Conservation (phyloP, 305 asterid genomes). For the Salvia sclarea region DNA sequence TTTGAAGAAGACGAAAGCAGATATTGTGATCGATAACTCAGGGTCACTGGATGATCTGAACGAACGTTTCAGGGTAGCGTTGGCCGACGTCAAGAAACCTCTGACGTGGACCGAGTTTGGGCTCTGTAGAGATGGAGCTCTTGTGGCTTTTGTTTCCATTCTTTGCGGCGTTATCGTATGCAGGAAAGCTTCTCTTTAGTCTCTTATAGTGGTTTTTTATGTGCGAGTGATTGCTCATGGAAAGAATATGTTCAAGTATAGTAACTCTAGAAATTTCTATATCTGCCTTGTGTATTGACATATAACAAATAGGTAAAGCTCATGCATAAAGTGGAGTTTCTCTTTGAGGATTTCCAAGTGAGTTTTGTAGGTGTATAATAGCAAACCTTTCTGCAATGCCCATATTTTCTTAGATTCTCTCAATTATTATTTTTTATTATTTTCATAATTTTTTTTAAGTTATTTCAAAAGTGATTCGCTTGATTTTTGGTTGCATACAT, state of each 20-base stretch:
- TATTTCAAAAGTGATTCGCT: too few relatives aligned
- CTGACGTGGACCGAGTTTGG: constrained; percentile 82
- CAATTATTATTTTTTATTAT: too few relatives aligned
- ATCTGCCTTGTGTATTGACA: not conserved
- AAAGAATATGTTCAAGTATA: constrained; percentile 4
- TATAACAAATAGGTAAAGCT: too few relatives aligned
- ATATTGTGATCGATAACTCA: constrained; percentile 69
- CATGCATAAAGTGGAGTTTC: too few relatives aligned
- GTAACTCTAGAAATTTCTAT: not conserved
- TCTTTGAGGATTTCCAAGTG: too few relatives aligned
- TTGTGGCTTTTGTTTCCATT: constrained; percentile 46
- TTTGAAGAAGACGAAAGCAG: constrained; percentile 66
- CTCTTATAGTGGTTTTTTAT: constrained; percentile 9
- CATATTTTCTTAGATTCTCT: too few relatives aligned
- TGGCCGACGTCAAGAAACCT: constrained; percentile 57
- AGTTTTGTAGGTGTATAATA: too few relatives aligned
- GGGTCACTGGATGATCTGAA: constrained; percentile 67
- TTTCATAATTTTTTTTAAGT: too few relatives aligned
- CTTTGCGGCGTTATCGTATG: constrained; percentile 43
- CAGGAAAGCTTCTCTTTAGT: constrained; percentile 35
- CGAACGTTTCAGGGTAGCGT: constrained; percentile 52
- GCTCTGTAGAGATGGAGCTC: constrained; percentile 75
- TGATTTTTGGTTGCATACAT: too few relatives aligned
- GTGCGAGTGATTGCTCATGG: not conserved
- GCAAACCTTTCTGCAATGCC: too few relatives aligned